Evolutionary conservation across 2,329 filamentous ascomycete species (phyloP).

Genomic region (Alternaria ventricosa): DNA sequence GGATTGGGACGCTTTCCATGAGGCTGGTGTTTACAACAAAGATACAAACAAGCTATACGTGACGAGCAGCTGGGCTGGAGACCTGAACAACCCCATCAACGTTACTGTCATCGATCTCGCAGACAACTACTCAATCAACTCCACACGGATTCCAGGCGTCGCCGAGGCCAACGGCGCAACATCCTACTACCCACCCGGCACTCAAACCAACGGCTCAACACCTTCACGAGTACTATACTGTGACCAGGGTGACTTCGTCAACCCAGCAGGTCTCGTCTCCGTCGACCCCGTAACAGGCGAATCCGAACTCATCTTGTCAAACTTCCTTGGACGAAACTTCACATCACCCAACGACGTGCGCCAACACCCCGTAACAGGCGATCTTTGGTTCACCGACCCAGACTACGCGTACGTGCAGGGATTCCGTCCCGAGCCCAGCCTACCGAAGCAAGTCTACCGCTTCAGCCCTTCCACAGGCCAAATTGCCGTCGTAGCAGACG

Average conservation of each 20-base stretch:
- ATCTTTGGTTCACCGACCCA: slow-evolving; percentile 60
- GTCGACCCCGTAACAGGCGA: slow-evolving; percentile 55
- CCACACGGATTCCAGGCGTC: slow-evolving; percentile 51
- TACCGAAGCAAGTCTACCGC: slow-evolving; percentile 51
- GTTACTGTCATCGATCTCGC: slow-evolving; percentile 46
- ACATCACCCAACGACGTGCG: slow-evolving; percentile 53
- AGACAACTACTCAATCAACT: slow-evolving; percentile 47
- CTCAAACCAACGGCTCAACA: slow-evolving; percentile 26
- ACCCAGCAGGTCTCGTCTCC: slow-evolving; percentile 51
- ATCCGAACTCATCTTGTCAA: slow-evolving; percentile 53
- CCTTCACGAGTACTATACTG: slow-evolving; percentile 40
- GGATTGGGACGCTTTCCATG: slow-evolving; percentile 48
- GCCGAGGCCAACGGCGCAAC: slow-evolving; percentile 48
- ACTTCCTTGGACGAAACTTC: slow-evolving; percentile 57
- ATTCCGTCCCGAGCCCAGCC: slow-evolving; percentile 39
- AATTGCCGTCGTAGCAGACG: slow-evolving; percentile 51
- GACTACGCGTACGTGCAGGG: slow-evolving; percentile 41
- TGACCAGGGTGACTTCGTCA: slow-evolving; percentile 48
- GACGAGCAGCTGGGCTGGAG: slow-evolving; percentile 47
- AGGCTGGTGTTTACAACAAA: slow-evolving; percentile 46
- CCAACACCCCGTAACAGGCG: slow-evolving; percentile 51
- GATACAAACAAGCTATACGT: slow-evolving; percentile 51
- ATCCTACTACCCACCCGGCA: slow-evolving; percentile 42
- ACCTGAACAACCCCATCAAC: slow-evolving; percentile 42
- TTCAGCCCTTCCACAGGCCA: slow-evolving; percentile 52